Evolutionary conservation across 75 land plant genomes (phyloP), one percentile per base, ranked within the genome.

Genomic region (Sequoia sempervirens): DNA sequence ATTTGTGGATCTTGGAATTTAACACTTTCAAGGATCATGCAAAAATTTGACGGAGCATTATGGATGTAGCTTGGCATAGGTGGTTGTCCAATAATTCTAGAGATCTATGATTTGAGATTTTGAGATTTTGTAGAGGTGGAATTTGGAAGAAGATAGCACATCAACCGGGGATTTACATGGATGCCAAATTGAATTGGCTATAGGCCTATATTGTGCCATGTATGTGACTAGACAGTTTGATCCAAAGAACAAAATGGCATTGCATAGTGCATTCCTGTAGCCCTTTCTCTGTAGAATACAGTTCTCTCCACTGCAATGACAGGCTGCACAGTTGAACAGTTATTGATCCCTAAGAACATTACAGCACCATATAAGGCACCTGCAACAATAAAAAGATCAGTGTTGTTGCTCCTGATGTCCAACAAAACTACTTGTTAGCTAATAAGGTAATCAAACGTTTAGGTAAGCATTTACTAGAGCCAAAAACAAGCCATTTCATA

Each of bases 181-280:
- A 50, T 50, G 12, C 53, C 14, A 50, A 50, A 50, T 0, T 50
- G 1, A 50, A 50, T 50, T 50, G 12, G 53, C 52, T 47, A 47
- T 47, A 5, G 52, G 52, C 52, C 52, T 47, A 47, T 47, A 47
- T 47, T 2, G 52, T 47, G 52, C 52, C 6, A 2, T 47, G 52
- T 47, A 47, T 47, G 53, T 70, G 14, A 70, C 34, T 32, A 5
- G 14, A 70, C 34, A 26, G 13, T 32, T 72, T 72, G 75, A 34
- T 72, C 38, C 17, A 36, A 4, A 72, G 18, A 45, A 50, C 36
- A 80, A 50, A 80, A 10, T 5, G 43, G 15, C 37, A 38, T 75
- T 26, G 93, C 87, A 12, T 95, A 95, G 83, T 93, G 93, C 94
- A 95, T 91, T 83, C 98, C 94, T 15, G 96, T 94, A 56, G 96